phyloP scores from a whole-genome alignment of 2,329 filamentous ascomycete genomes.

The Elsinoe ampelina region DNA sequence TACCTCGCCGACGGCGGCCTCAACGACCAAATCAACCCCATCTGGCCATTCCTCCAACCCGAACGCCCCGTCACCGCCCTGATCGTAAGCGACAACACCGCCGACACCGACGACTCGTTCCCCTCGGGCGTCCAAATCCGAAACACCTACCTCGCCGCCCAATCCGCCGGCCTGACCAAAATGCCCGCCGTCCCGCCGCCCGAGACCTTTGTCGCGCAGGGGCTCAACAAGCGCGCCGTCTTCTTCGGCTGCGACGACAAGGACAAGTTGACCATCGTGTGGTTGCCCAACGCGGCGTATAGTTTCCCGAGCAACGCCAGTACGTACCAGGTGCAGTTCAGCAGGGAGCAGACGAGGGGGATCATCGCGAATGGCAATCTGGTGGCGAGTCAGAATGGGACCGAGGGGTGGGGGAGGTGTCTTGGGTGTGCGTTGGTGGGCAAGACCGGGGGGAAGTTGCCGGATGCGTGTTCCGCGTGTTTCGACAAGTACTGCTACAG shows the following conservation, averaged over 20 bases:
- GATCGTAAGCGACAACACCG: conserved; percentile 55
- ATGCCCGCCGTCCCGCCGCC: conserved; percentile 52
- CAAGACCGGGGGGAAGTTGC: conserved; percentile 26
- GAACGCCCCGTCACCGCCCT: conserved; percentile 51
- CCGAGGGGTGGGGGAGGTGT: conserved; percentile 31
- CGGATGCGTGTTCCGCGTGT: conserved; percentile 30
- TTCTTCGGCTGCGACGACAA: conserved; percentile 53
- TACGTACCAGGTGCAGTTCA: conserved; percentile 30
- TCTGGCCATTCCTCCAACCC: conserved; percentile 44
- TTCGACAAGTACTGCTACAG: conserved; percentile 34
- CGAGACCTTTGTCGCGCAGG: conserved; percentile 48
- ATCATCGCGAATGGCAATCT: conserved; percentile 35
- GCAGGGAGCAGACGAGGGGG: conserved; percentile 26
- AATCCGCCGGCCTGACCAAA: conserved; percentile 41
- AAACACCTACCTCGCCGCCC: conserved; percentile 49
- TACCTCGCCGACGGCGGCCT: conserved; percentile 44
- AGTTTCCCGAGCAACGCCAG: conserved; percentile 27
- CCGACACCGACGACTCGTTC: conserved; percentile 50
- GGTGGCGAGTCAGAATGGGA: conserved; percentile 32
- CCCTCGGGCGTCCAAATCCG: conserved; percentile 53
- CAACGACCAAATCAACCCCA: conserved; percentile 43
- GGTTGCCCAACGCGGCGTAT: conserved; percentile 37
- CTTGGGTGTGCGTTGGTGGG: conserved; percentile 36
- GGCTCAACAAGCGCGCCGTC: conserved; percentile 49
- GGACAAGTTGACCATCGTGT: conserved; percentile 29